phyloP scores from a whole-genome alignment of 106 monocot genomes.

The Amphibolis antarctica region DNA sequence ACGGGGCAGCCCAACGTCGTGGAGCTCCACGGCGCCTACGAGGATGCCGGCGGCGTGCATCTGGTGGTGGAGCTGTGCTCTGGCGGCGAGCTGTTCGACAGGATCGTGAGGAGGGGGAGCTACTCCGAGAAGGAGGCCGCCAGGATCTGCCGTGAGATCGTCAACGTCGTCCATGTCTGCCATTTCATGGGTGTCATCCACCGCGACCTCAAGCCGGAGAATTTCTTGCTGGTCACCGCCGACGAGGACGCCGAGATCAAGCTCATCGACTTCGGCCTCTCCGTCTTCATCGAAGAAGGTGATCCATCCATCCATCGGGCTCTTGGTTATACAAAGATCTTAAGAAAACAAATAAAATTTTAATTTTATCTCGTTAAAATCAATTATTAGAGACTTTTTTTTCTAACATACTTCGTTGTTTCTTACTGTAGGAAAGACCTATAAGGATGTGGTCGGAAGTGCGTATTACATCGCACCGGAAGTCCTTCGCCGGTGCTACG shows the following conservation, averaged over 20 bases:
- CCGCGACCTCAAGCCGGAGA: constrained; percentile 24
- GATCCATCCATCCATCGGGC: too few species aligned
- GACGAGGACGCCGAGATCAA: constrained; percentile 18
- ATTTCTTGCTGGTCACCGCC: constrained; percentile 9
- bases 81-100: constrained; percentile 23
- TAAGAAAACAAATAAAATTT: too few species aligned
- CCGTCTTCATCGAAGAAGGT: constrained; percentile 30
- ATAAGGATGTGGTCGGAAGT: constrained; percentile 10
- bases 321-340: too few species aligned
- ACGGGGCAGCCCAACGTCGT: constrained; percentile 21
- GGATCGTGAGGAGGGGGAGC: constrained; percentile 14
- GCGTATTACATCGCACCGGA: constrained; percentile 22
- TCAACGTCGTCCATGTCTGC: constrained; percentile 23
- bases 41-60: constrained; percentile 6
- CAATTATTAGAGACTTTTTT: too few species aligned
- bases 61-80: constrained; percentile 26
- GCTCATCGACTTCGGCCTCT: constrained; percentile 21
- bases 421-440: constrained; percentile 8
- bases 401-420: too few species aligned
- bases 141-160: constrained; percentile 14
- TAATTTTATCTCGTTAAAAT: too few species aligned
- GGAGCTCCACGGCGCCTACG: constrained; percentile 23
- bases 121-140: constrained; percentile 23
- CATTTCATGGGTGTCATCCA: constrained; percentile 28
- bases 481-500: constrained; percentile 8